Evolutionary conservation across 208 protist genomes (phyloP).

Genomic region (Borovskyia barvae): DNA sequence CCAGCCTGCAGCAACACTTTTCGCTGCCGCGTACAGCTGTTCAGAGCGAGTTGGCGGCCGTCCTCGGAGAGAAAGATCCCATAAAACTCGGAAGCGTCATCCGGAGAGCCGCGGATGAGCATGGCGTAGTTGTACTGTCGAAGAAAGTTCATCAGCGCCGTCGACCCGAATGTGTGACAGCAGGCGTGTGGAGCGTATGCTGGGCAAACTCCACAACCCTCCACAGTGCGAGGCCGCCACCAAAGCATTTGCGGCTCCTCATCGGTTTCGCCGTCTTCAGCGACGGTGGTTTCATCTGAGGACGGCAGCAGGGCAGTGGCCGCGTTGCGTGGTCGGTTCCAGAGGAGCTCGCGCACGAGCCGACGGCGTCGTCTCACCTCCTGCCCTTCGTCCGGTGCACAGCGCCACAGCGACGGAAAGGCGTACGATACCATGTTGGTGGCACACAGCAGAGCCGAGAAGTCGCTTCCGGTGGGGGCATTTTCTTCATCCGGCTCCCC

Average conservation of each 20-base stretch:
- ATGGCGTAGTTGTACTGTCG: constrained; percentile 48
- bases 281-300: neutral
- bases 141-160: constrained; percentile 51
- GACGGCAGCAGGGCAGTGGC: neutral
- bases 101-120: constrained; percentile 43
- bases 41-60: constrained; percentile 17
- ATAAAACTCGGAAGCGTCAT: constrained; percentile 9
- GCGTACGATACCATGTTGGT: constrained; percentile 7
- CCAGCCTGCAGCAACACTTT: constrained; percentile 13
- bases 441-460: constrained; percentile 4
- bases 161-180: constrained; percentile 51
- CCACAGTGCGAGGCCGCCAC: constrained; percentile 23
- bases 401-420: constrained; percentile 22
- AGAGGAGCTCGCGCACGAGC: constrained; percentile 70
- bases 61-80: constrained; percentile 19
- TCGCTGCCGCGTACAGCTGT: constrained; percentile 8
- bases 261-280: neutral
- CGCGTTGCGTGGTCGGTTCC: constrained; percentile 46
- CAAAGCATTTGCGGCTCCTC: constrained; percentile 10
- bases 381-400: constrained; percentile 7
- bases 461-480: constrained; percentile 3
- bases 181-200: constrained; percentile 23
- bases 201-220: constrained; percentile 35
- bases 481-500: too few species aligned
- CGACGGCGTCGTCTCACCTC: constrained; percentile 28